Conservation (phyloP, 495 filamentous ascomycete species). For the Lophium mytilinum region DNA sequence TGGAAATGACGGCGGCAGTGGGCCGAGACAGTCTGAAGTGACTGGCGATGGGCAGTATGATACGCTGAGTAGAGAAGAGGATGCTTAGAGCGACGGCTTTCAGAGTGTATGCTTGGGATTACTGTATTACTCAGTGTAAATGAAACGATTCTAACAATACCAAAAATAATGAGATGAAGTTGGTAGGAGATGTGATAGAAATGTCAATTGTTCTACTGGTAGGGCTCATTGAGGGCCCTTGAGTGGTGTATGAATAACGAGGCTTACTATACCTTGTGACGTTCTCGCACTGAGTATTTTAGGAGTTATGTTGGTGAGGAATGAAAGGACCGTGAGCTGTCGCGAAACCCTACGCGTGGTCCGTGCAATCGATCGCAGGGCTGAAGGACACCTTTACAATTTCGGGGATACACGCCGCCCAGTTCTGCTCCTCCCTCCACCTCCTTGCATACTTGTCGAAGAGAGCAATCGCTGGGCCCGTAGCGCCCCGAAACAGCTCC, state of each 20-base stretch:
- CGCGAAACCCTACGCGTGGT: background rate
- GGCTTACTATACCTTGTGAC: background rate
- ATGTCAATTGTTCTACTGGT: too few relatives aligned
- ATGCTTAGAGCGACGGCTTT: background rate
- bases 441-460: background rate
- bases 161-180: too few relatives aligned
- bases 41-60: conserved; percentile 1
- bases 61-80: background rate
- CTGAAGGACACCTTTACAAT: conserved; percentile 2
- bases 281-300: too few relatives aligned
- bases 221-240: background rate
- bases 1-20: conserved; percentile 5
- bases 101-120: background rate
- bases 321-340: background rate
- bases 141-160: too few relatives aligned
- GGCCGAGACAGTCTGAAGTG: background rate
- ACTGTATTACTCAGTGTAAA: too few relatives aligned
- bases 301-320: too few relatives aligned
- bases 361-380: background rate
- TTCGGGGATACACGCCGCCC: background rate
- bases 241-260: background rate
- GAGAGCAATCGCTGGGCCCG: conserved; percentile 1
- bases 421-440: background rate
- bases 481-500: conserved; percentile 7
- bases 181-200: too few relatives aligned